Base-by-base conservation (phyloP, 805 yeast species). In the Candida parachauliodes region DNA sequence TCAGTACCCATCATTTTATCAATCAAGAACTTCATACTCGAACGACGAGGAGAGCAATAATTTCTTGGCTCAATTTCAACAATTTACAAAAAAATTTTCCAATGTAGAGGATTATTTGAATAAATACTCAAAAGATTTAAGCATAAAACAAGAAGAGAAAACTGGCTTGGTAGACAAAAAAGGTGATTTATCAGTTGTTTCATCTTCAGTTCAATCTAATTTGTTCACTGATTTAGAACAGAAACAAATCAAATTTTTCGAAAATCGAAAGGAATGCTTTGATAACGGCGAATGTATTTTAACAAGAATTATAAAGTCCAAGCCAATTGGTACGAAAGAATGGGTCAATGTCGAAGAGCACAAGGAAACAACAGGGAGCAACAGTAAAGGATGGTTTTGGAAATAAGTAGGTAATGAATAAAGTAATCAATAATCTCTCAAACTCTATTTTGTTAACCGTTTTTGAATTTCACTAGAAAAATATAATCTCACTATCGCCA, bases 281-380 rank as follows among this genome's bases (percentile, higher is more conserved):
- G 48, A 43, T 20, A 70, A 68, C 42, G 74, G 74, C 19, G 62
- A 66, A 2, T 54, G 64, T 10, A 36, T 43, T 14, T 59, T 64
- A 10, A 57, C 52, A 33, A 57, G 51, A 14, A 45, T 59, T 17
- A 49, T 52, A 25, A 62, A 59, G 46, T 40, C 57, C 27, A 65
- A 57, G 42, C 67, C 71, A 2, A 28, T 52, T 31, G 66, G 60
- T 3, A 52, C 69, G 3, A 44, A 44, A 10, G 52, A 57, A 5
- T 68, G 72, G 72, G 48, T 37, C 12, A 49, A 48, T 11, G 59
- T 60, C 3, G 47, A 51, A 10, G 65, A 62, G 39, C 48, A 44
- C 15, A 52, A 45, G 11, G 39, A 36, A 25, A 23, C 35, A 23
- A 16, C 22, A 24, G 20, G 23, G 7, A 29, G 10, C 19, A 12